Base-by-base conservation (phyloP, 495 filamentous ascomycete species). In the Cladorrhinum samala region DNA sequence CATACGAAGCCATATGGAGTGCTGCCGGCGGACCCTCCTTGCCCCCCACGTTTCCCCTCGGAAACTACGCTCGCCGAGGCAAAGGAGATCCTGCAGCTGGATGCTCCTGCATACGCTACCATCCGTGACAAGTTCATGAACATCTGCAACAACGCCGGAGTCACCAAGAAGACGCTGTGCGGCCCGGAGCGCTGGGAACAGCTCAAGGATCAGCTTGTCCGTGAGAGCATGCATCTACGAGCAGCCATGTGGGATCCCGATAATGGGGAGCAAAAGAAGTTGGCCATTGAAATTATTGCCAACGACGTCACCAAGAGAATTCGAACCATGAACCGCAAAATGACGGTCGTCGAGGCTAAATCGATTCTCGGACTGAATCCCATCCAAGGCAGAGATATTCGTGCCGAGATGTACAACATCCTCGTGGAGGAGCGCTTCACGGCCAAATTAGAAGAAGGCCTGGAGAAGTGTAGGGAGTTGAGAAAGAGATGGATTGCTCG, bases 241-340 rank as follows among this genome's bases (percentile, higher is more conserved):
- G 71, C 70, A 2, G 74, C 86, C n/a, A 86, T 91, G 58, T 76
- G 71, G 63, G 71, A 65, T 17, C 60, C 52, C 9, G 59, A 65
- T 11, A 73, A 83, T 36, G 77, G 81, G 41, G 66, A 64, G 8
- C 48, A 59, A 47, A 66, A 66, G 57, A 58, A 74, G 17, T 76
- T 87, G 46, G 84, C 88, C 1, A 71, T 93, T 7, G 88, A 93
- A 68, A 77, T 88, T 21, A 82, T 93, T 20, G 88, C 85, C 60
- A 83, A 76, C n/a, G 86, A 91, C 65, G 86, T 91, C 44, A 89
- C 86, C 8, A 93, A 93, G 67, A 73, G 84, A 20, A 85, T 91
- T 76, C 76, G 88, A 37, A 84, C 77, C 1, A 49, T 80, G 24
- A 76, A 80, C 49, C 71, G 71, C n/a, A 69, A 74, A 23, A 82